phyloP scores from a whole-genome alignment of 768 basidiomycete genomes.

The Trichaptum fuscoviolaceum region DNA sequence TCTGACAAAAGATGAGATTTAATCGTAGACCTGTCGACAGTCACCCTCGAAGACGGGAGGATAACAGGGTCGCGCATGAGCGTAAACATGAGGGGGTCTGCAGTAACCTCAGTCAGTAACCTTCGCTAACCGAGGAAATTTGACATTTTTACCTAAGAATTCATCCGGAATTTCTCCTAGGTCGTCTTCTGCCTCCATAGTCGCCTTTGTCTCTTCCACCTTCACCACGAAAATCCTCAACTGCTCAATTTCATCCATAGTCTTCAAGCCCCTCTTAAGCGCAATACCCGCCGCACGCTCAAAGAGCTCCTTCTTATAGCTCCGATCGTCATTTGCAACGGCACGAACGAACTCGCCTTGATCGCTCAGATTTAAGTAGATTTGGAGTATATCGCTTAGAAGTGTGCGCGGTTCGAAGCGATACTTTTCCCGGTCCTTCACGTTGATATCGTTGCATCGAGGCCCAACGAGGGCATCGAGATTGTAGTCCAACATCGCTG shows the following conservation, averaged over 20 bases:
- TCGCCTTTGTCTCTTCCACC: constrained; percentile 79
- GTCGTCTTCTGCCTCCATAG: constrained; percentile 85
- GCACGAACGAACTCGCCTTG: constrained; percentile 75
- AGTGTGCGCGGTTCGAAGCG: constrained; percentile 81
- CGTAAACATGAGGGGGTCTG: constrained; percentile 87
- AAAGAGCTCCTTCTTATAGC: constrained; percentile 82
- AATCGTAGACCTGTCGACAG: constrained; percentile 88
- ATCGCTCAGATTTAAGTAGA: constrained; percentile 84
- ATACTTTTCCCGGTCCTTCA: constrained; percentile 83
- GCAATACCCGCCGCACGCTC: constrained; percentile 70
- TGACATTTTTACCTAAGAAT: constrained; percentile 65
- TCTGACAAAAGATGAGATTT: constrained; percentile 93
- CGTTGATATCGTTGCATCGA: constrained; percentile 77
- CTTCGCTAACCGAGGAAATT: neutral
- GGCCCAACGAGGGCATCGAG: constrained; percentile 86
- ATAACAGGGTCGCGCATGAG: constrained; percentile 95
- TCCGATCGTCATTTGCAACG: constrained; percentile 91
- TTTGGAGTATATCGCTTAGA: constrained; percentile 81
- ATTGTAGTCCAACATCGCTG: constrained; percentile 96
- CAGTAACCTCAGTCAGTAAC: constrained; percentile 3
- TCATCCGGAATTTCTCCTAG: constrained; percentile 93
- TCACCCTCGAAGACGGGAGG: constrained; percentile 72
- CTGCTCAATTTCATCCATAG: constrained; percentile 67
- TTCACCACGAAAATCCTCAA: constrained; percentile 66
- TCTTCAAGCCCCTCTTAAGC: constrained; percentile 58